Evolutionary conservation across 1,284 basidiomycete genomes (phyloP).

Genomic region (Ganoderma lucidum): DNA sequence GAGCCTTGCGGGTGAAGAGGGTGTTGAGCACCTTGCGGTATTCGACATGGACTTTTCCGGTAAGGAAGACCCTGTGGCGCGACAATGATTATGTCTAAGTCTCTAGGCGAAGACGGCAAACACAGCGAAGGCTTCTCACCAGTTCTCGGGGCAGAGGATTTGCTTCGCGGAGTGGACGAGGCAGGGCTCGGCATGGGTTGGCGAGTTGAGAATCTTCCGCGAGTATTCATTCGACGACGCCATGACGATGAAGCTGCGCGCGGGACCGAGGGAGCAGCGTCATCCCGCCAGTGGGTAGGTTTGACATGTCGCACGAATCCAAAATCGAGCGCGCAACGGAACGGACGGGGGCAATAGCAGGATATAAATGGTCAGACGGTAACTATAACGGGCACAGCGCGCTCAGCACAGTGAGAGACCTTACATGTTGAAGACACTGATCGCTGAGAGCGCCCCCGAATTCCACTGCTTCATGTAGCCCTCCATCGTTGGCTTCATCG

Average conservation of each 20-base stretch:
- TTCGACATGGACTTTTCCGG: slow-evolving; percentile 92
- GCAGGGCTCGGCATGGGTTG: slow-evolving; percentile 90
- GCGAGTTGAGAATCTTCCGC: slow-evolving; percentile 94
- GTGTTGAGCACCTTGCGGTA: slow-evolving; percentile 93
- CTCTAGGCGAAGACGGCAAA: slow-evolving; percentile 12
- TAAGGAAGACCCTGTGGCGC: slow-evolving; percentile 88
- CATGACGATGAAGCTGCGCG: slow-evolving; percentile 93
- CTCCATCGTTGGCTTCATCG: slow-evolving; percentile 87
- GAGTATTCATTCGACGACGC: slow-evolving; percentile 91
- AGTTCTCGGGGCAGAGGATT: slow-evolving; percentile 90
- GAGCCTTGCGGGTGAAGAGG: slow-evolving; percentile 94
- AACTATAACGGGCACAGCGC: slow-evolving; percentile 21
- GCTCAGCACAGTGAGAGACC: slow-evolving; percentile 38
- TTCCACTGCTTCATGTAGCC: slow-evolving; percentile 92
- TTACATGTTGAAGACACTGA: slow-evolving; percentile 97
- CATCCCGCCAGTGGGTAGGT: background rate
- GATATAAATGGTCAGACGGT: slow-evolving; percentile 27
- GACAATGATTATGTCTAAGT: slow-evolving; percentile 18
- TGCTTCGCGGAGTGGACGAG: slow-evolving; percentile 94
- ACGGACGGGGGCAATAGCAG: slow-evolving; percentile 13
- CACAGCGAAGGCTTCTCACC: slow-evolving; percentile 56
- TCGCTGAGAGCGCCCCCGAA: slow-evolving; percentile 82
- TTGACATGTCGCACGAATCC: background rate
- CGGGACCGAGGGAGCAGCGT: background rate
- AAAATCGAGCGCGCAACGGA: slow-evolving; percentile 7